Conservation (phyloP, 371 early-diverging fungal genomes). For the Rhizopus delemar region DNA sequence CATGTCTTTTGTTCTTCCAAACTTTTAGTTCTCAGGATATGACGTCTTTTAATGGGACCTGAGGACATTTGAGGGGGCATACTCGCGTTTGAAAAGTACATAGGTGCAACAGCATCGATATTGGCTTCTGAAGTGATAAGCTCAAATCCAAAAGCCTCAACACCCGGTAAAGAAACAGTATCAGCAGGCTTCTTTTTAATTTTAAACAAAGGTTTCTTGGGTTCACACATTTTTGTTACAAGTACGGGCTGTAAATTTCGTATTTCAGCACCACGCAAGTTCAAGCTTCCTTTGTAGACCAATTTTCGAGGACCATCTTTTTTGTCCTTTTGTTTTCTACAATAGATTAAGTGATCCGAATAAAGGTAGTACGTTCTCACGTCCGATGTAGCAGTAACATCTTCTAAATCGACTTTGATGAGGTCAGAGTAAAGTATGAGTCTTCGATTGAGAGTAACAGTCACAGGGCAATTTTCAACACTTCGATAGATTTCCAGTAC, state of each 20-base stretch:
- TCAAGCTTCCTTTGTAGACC: constrained; percentile 21
- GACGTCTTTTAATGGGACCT: constrained; percentile 15
- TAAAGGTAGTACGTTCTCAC: constrained; percentile 33
- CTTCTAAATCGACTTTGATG: constrained; percentile 30
- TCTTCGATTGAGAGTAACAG: constrained; percentile 26
- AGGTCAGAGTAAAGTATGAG: constrained; percentile 25
- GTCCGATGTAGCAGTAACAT: constrained; percentile 24
- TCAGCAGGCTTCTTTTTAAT: constrained; percentile 12
- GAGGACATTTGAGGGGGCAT: constrained; percentile 1
- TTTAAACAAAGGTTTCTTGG: constrained; percentile 12
- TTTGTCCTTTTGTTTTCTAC: constrained; percentile 23
- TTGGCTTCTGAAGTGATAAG: constrained; percentile 18
- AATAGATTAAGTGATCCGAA: constrained; percentile 25
- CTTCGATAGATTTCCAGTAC: constrained; percentile 23
- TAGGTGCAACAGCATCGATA: constrained; percentile 19
- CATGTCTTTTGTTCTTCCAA: constrained; percentile 21
- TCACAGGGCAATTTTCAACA: constrained; percentile 24
- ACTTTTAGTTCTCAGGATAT: constrained; percentile 22
- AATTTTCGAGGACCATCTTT: constrained; percentile 2
- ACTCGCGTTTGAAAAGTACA: constrained; percentile 10
- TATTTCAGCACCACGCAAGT: constrained; percentile 15
- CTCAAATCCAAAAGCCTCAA: constrained; percentile 30
- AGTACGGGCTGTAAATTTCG: constrained; percentile 15
- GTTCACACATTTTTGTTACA: constrained; percentile 22
- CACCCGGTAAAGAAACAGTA: constrained; percentile 1